These are phyloP conservation scores for Cucurbita argyrosperma DNA, from an alignment of 306 rosid genomes.

Conservation along the genomic window DNA sequence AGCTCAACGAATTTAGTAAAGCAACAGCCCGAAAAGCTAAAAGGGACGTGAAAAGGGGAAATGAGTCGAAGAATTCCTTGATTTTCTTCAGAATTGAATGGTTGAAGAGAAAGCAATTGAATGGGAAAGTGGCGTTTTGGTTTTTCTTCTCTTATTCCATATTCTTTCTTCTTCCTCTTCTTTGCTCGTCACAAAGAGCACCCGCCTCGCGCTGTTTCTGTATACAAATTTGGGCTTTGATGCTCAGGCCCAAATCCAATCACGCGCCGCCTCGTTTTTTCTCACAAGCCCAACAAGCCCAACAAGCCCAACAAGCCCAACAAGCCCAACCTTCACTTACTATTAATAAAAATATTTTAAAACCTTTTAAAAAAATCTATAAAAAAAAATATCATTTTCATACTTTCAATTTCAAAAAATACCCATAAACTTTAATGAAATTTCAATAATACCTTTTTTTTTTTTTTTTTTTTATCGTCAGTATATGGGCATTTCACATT, in stretches of 20 bases:
- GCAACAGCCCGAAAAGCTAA: not conserved
- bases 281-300: too few species aligned
- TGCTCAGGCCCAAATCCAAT: not conserved
- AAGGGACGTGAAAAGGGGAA: not conserved
- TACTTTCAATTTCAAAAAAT: too few species aligned
- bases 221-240: not conserved
- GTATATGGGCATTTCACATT: too few species aligned
- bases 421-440: too few species aligned
- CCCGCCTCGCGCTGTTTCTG: not conserved
- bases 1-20: not conserved
- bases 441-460: too few species aligned
- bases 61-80: not conserved
- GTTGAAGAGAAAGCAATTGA: not conserved
- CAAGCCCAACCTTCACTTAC: too few species aligned
- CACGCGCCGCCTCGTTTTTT: not conserved
- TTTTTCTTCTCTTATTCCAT: not conserved
- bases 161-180: not conserved
- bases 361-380: too few species aligned
- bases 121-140: slow-evolving; percentile 8
- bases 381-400: too few species aligned
- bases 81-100: not conserved
- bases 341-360: too few species aligned
- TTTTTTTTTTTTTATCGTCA: too few species aligned
- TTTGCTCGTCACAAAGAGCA: not conserved
- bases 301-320: too few species aligned